A percentile compares a stretch with the other conserved stretches of the same genome.
Evolutionary conservation across 164 flowering plant species (phyloP).

Genomic region (Platanus orientalis): DNA sequence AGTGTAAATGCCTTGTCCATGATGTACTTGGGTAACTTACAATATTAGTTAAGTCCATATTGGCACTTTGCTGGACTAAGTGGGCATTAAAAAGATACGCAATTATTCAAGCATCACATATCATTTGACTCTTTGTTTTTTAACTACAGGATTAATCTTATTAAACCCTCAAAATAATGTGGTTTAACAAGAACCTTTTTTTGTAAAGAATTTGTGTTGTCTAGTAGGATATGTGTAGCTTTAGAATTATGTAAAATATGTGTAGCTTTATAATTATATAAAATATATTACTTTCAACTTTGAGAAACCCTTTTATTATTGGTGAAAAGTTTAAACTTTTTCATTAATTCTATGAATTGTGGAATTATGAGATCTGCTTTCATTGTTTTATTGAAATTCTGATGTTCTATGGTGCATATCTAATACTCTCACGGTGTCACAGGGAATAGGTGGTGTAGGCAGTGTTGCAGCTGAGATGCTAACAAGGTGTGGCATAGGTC

Average conservation of each 20-base stretch:
- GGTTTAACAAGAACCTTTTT: not conserved
- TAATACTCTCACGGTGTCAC: slow-evolving; percentile 12
- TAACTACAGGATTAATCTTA: not conserved
- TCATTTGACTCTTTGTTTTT: no score
- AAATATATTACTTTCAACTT: not conserved
- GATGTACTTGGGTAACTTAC: not conserved
- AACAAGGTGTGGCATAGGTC: slow-evolving; percentile 97
- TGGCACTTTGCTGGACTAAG: no score
- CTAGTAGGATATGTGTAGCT: not conserved
- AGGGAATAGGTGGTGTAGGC: slow-evolving; percentile 99
- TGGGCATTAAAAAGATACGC: no score
- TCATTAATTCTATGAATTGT: not conserved
- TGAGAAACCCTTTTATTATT: no score
- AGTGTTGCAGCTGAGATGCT: slow-evolving; percentile 99
- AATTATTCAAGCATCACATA: no score
- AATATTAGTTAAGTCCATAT: no score
- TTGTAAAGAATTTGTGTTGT: no score
- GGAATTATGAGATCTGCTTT: not conserved
- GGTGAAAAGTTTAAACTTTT: not conserved
- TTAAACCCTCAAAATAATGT: no score
- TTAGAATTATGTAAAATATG: not conserved
- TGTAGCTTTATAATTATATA: not conserved
- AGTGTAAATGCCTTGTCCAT: not conserved
- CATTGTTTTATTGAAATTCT: not conserved
- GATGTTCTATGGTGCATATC: slow-evolving; percentile 1